Base-by-base conservation (phyloP, 2,329 filamentous ascomycete genomes). In the Coniochaeta sp. region DNA sequence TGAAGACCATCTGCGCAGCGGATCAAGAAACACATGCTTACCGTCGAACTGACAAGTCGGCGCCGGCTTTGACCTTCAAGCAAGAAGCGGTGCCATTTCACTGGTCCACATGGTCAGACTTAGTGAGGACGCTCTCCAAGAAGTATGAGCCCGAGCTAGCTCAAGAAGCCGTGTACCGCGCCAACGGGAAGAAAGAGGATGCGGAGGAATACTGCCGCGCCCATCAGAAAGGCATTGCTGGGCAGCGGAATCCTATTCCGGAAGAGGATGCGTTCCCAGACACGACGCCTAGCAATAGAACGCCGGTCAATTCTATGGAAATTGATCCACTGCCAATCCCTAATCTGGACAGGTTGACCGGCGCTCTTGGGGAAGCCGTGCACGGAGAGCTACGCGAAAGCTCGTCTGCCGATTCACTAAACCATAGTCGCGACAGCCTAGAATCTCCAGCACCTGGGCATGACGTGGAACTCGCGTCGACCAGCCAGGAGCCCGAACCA, bases 151-250 rank as follows among this genome's bases (percentile, higher is more conserved):
- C 82, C 50, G 83, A 85, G 14, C 78, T 97, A 58, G 88, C 83
- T 7, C 81, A 83, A 34, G 93, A 98, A 73, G 92, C 90, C 33
- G 76, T 95, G 0, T 97, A 91, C 71, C 86, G 93, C 59, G 90
- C 90, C 67, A 89, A 91, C 68, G 90, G 91, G 60, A 82, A 82
- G 59, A 67, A 74, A 5, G 71, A 76, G 2, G 75, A 79, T 28
- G 86, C 91, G 7, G 77, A 80, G 36, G 89, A 95, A 61, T 98
- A 98, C 71, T 95, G 90, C 69, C 79, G 78, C 60, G 84, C 86
- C 16, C 84, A 89, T 62, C 76, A 73, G 55, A 77, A 80, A 60
- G 80, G 85, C 50, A 72, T 82, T 58, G 80, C 82, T 59, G 84
- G 87, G 26, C 75, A 79, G 6, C 82, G 89, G 44, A 85, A 90